phyloP scores from a whole-genome alignment of 495 filamentous ascomycete species.

The Alectoria sarmentosa region DNA sequence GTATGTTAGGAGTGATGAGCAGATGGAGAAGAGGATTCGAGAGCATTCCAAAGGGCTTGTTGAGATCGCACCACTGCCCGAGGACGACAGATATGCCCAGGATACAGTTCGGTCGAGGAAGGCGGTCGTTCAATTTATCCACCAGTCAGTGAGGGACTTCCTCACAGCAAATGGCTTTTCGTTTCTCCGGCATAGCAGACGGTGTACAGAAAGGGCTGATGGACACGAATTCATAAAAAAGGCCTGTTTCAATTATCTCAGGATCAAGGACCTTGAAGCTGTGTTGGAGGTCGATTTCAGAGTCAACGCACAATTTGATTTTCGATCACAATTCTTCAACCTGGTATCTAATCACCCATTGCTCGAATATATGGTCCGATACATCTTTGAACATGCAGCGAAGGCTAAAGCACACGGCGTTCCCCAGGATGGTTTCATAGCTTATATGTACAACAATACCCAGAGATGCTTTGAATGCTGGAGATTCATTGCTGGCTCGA shows the following conservation, averaged over 20 bases:
- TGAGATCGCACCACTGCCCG: constrained; percentile 26
- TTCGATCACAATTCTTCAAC: not conserved
- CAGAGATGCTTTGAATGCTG: not conserved
- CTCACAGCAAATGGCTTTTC: not conserved
- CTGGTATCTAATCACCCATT: not conserved
- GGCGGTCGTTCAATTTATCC: not conserved
- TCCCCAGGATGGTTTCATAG: not conserved
- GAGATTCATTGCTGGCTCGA: not conserved
- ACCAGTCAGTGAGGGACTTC: too few species aligned
- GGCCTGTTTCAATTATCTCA: not conserved
- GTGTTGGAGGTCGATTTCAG: not conserved
- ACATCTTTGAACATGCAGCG: not conserved
- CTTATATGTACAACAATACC: not conserved
- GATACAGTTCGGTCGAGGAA: constrained; percentile 14
- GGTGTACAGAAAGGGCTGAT: not conserved
- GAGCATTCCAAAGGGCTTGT: constrained; percentile 40
- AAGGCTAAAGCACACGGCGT: not conserved
- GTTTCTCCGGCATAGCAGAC: not conserved
- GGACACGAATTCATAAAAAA: not conserved
- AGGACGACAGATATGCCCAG: not conserved
- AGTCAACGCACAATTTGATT: not conserved
- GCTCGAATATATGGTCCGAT: not conserved
- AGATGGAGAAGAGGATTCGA: constrained; percentile 30
- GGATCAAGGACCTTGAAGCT: not conserved
- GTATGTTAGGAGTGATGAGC: constrained; percentile 9